Conservation (phyloP, 371 early-diverging fungal species). For the Actinomucor elegans region DNA sequence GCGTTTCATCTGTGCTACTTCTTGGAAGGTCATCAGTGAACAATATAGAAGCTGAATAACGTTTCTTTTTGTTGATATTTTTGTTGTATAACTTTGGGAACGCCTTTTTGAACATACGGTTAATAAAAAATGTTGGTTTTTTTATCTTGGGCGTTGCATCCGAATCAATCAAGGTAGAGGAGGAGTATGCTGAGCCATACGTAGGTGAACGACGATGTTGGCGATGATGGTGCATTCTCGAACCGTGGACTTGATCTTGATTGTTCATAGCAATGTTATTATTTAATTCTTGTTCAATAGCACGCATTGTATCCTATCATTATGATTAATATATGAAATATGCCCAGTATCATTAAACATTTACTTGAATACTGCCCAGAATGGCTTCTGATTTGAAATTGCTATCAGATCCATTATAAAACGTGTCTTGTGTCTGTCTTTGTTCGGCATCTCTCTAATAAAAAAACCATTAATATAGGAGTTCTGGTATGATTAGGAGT, state of each 20-base stretch:
- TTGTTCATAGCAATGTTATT: no score
- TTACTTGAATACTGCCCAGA: constrained; percentile 18
- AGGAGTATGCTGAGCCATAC: neutral
- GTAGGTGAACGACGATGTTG: constrained; percentile 5
- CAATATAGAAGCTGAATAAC: neutral
- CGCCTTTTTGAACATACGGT: constrained; percentile 10
- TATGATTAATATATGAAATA: neutral
- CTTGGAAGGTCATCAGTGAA: neutral
- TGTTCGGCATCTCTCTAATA: constrained; percentile 16
- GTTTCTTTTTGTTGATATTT: neutral
- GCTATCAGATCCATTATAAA: no score
- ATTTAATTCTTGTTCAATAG: constrained; percentile 17
- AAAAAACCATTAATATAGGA: neutral
- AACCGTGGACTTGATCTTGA: neutral
- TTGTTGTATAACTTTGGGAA: constrained; percentile 13
- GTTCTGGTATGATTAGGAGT: neutral
- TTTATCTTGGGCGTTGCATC: neutral
- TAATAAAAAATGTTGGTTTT: constrained; percentile 1
- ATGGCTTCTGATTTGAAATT: constrained; percentile 14
- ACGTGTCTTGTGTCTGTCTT: no score
- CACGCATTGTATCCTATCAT: constrained; percentile 13
- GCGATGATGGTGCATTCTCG: neutral
- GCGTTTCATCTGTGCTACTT: constrained; percentile 10
- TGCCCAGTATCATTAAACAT: no score
- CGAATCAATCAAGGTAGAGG: constrained; percentile 1